Conservation (phyloP, 768 basidiomycete species). For the Punctularia strigosozonata region DNA sequence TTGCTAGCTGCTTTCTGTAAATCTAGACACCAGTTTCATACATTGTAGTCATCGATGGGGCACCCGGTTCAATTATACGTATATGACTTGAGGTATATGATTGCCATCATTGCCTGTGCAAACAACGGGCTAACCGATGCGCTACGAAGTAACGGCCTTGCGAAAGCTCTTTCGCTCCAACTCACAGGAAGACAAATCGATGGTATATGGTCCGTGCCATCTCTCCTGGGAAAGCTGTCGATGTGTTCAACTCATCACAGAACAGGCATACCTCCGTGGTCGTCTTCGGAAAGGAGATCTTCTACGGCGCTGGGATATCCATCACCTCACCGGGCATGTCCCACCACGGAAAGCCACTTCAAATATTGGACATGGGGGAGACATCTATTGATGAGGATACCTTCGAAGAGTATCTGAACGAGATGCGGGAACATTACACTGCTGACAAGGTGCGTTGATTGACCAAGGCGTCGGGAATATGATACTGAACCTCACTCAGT, state of each 20-base stretch:
- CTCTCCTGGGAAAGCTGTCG: background rate
- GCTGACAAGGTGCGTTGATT: constrained; percentile 63
- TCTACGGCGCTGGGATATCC: constrained; percentile 82
- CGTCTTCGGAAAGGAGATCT: constrained; percentile 74
- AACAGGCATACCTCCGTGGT: constrained; percentile 89
- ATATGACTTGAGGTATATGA: background rate
- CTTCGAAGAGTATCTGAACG: constrained; percentile 71
- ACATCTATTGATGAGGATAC: constrained; percentile 77
- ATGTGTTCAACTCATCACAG: constrained; percentile 5
- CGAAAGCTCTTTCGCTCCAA: constrained; percentile 63
- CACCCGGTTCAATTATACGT: background rate
- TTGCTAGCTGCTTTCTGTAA: background rate
- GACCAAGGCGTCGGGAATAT: background rate
- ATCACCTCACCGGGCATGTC: constrained; percentile 66
- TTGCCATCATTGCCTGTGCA: too few species aligned
- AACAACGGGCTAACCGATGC: too few species aligned
- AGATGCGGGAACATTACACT: constrained; percentile 72
- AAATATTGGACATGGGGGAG: constrained; percentile 63
- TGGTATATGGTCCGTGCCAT: constrained; percentile 66
- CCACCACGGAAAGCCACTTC: constrained; percentile 72
- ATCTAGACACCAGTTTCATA: background rate
- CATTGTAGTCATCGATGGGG: background rate
- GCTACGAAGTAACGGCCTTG: constrained; percentile 84
- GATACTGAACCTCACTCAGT: constrained; percentile 30
- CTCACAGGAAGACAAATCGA: constrained; percentile 86